Evolutionary conservation across 2,329 filamentous ascomycete genomes (phyloP).

Genomic region (Blumeriella jaapii): DNA sequence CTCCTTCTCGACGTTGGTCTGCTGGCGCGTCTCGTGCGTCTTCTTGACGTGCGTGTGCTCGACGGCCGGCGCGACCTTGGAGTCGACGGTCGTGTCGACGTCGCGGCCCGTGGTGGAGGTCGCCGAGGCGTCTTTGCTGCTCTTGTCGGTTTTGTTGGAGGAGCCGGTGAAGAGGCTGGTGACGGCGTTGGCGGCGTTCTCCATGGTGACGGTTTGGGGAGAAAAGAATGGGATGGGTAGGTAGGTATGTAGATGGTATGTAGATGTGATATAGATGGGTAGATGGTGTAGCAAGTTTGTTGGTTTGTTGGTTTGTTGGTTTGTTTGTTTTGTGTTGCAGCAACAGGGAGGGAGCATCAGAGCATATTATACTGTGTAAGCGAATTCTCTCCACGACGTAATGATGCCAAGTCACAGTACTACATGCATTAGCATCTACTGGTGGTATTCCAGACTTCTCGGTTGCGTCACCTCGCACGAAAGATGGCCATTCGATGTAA

Average conservation of each 20-base stretch:
- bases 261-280: background rate
- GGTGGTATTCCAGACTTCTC: no score
- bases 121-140: background rate
- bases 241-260: background rate
- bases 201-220: slow-evolving; percentile 4
- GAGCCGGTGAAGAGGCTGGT: slow-evolving; percentile 11
- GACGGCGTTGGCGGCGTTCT: slow-evolving; percentile 13
- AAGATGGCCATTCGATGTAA: no score
- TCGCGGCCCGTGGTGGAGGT: background rate
- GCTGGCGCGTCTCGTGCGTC: slow-evolving; percentile 44
- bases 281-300: no score
- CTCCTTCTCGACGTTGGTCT: slow-evolving; percentile 52
- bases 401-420: no score
- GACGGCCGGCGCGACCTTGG: slow-evolving; percentile 11
- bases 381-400: no score
- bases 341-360: background rate
- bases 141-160: slow-evolving; percentile 1
- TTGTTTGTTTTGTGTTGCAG: no score
- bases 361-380: no score
- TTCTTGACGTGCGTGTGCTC: slow-evolving; percentile 17
- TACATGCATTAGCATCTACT: no score
- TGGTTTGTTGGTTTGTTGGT: no score
- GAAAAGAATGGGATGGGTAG: background rate
- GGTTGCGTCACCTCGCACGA: no score
- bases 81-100: slow-evolving; percentile 12